Evolutionary conservation across 148 eudicot genomes (phyloP).

Genomic region (Camellia lanceoleosa): DNA sequence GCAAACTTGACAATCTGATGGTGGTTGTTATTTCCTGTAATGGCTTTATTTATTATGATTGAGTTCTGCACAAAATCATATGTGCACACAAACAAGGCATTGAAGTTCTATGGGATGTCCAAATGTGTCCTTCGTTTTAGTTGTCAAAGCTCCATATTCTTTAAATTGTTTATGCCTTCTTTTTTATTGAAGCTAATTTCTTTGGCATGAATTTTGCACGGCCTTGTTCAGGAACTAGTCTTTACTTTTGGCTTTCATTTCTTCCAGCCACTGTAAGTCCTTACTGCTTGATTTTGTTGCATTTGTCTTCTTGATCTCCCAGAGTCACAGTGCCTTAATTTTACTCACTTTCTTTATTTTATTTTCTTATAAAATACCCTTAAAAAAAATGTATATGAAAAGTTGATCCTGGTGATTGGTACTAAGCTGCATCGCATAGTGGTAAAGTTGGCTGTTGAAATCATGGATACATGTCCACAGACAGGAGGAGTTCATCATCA

Average conservation of each 20-base stretch:
- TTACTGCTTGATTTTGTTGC: background rate
- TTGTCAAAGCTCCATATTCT: background rate
- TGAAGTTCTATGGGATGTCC: background rate
- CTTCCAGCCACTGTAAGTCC: constrained; percentile 60
- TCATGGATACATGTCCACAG: constrained; percentile 41
- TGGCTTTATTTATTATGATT: background rate
- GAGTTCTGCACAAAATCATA: background rate
- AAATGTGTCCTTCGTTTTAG: background rate
- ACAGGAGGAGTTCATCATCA: constrained; percentile 27
- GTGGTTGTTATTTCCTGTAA: background rate
- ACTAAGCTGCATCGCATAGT: constrained; percentile 73
- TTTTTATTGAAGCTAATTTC: background rate
- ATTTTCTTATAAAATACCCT: too few species aligned
- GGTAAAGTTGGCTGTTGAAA: constrained; percentile 67
- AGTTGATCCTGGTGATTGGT: constrained; percentile 59
- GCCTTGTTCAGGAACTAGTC: constrained; percentile 50
- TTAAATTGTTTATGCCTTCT: background rate
- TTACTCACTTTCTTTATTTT: background rate
- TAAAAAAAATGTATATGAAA: background rate
- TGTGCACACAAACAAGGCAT: background rate
- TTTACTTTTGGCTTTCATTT: constrained; percentile 70
- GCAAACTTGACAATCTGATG: background rate
- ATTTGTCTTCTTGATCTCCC: background rate
- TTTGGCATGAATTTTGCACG: background rate
- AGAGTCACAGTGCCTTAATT: background rate